Base-by-base conservation (phyloP, 306 rosid species). In the Benincasa hispida region DNA sequence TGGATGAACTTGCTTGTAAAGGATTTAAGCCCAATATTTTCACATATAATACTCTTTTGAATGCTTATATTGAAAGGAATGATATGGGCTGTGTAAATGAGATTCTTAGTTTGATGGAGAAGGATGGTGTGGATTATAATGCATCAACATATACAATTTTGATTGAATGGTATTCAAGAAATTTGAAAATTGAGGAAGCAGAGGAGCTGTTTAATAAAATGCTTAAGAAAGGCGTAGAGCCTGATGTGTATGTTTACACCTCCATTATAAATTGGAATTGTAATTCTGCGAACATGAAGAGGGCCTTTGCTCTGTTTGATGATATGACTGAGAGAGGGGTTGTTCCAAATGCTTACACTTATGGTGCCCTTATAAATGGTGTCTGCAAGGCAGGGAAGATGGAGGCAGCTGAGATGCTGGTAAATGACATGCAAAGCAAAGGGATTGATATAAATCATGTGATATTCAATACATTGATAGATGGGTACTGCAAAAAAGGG, bases 401-500 rank as follows among this genome's bases (percentile, higher is more conserved):
- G 89, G 86, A 87, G 59, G 91, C 86, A 24, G 97, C 94, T 1
- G 88, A 86, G 54, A 83, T 88, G 28, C 82, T 93, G 84, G 78
- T 90, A 76, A 81, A 80, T 42, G 94, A 91, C 84, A 88, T 90
- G 94, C 90, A 88, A 55, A 81, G 74, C 56, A 84, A 87, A 61
- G 92, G 96, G 10, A 15, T 86, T 75, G 88, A 74, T 59, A 32
- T 82, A 27, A 91, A 90, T 75, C 76, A 48, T 59, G 84, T 93
- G 8, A 87, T 91, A 74, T 85, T 82, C 70, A 88, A 91, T 85
- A 84, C 88, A 8, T 62, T 88, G 84, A 85, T 93, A 18, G 86
- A 91, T 73, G 98, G 98, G 59, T 91, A 83, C 77, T 87, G 96
- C 82, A 87, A 79, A 77, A 86, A 78, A 55, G 92, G 92, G 76